Evolutionary conservation across 495 filamentous ascomycete species (phyloP).

Genomic region (Hypoxylon fuscum): DNA sequence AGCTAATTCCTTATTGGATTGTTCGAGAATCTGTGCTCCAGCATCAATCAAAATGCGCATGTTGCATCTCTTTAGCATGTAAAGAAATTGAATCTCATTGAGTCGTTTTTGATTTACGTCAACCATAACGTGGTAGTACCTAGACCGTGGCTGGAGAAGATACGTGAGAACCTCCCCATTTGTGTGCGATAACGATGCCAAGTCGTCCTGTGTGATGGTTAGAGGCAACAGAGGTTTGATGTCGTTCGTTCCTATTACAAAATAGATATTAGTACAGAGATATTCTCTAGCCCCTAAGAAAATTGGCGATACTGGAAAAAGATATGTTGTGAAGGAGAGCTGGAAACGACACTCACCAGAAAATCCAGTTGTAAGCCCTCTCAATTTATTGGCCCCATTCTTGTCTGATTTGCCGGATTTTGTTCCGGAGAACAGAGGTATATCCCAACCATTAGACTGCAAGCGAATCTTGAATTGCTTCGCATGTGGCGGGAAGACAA

Average conservation of each 20-base stretch:
- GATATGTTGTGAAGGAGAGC: too few species aligned
- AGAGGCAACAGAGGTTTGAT: constrained; percentile 57
- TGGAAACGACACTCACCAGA: constrained; percentile 32
- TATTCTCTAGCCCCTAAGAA: background rate
- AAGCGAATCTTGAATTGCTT: constrained; percentile 62
- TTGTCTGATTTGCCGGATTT: constrained; percentile 3
- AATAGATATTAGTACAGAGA: background rate
- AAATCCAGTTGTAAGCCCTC: constrained; percentile 58
- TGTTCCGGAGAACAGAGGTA: constrained; percentile 46
- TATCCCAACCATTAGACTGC: constrained; percentile 63
- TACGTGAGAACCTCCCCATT: constrained; percentile 64
- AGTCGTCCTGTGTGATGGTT: constrained; percentile 60
- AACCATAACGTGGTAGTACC: constrained; percentile 48
- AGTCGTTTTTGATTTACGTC: constrained; percentile 42
- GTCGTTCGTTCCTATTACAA: constrained; percentile 59
- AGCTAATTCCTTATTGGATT: constrained; percentile 51
- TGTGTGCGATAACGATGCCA: constrained; percentile 54
- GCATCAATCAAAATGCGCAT: constrained; percentile 61
- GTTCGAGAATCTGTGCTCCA: constrained; percentile 59
- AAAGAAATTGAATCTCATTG: constrained; percentile 48
- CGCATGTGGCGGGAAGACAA: constrained; percentile 62
- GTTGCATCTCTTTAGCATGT: constrained; percentile 37
- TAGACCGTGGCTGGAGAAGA: constrained; percentile 54
- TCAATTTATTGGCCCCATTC: constrained; percentile 4
- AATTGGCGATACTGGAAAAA: too few species aligned